A percentile compares a stretch with the other conserved stretches of the same genome.
Conservation (phyloP, 345 rosid species). For the Bruguiera gymnorhiza region DNA sequence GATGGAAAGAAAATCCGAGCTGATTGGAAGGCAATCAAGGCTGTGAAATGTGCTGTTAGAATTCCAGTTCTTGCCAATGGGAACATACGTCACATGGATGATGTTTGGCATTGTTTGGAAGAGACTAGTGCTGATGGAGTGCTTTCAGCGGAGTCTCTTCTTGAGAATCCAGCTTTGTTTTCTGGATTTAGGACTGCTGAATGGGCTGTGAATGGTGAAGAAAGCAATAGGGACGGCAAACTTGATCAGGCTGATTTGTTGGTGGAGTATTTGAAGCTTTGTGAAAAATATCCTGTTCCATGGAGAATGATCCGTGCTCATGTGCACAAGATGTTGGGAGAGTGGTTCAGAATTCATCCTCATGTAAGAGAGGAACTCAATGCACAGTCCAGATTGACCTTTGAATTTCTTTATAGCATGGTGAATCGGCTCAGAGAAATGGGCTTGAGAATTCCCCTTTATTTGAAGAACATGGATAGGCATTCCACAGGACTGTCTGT, state of each 20-base stretch:
- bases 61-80: constrained; percentile 97
- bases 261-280: constrained; percentile 73
- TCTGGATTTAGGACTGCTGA: constrained; percentile 74
- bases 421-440: constrained; percentile 61
- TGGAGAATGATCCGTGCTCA: constrained; percentile 95
- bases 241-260: constrained; percentile 72
- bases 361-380: constrained; percentile 74
- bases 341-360: constrained; percentile 81
- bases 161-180: constrained; percentile 89
- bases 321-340: constrained; percentile 83
- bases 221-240: constrained; percentile 44
- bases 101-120: constrained; percentile 55
- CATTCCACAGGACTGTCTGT: constrained; percentile 7
- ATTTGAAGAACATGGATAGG: constrained; percentile 35
- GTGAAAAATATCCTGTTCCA: constrained; percentile 85
- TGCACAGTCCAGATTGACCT: constrained; percentile 61
- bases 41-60: constrained; percentile 60
- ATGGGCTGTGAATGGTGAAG: constrained; percentile 46
- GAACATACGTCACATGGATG: constrained; percentile 77
- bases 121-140: constrained; percentile 88
- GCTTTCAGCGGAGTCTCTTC: constrained; percentile 93
- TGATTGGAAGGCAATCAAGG: constrained; percentile 74
- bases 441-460: constrained; percentile 71
- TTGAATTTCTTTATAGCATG: constrained; percentile 67
- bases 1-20: constrained; percentile 84